Evolutionary conservation across 192 early-diverging fungal species (phyloP), one percentile per base, ranked within the genome.

Genomic region (Coemansia sp.): DNA sequence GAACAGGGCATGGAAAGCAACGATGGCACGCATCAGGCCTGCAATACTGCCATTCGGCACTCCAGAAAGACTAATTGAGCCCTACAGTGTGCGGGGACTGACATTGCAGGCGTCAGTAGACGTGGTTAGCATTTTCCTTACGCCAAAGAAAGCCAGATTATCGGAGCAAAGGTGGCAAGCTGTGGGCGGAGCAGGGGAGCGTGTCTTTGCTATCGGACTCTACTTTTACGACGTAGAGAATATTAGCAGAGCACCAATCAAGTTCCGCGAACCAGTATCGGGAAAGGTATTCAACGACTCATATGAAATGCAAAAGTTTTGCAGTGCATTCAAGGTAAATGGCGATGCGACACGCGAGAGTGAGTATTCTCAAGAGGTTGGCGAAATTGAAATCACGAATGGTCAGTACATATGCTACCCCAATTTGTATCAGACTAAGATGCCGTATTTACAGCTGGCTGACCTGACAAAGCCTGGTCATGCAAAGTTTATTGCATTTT

Each of bases 151-250:
- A 13, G 82, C 89, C 0, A 63, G 29, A 3, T 86, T 86, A 61
- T 54, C 69, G 12, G 89, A 88, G 18, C 68, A 68, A 18, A 64
- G 47, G 3, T 94, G 92, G 93, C 90, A 92, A 43, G 76, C 91
- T 6, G 91, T 92, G 55, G 92, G 87, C 3, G 90, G 88, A 79
- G 74, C 77, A 1, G 83, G 88, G 71, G 93, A 94, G 72, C 73
- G 81, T 49, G 91, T 94, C 31, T 79, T 90, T 6, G 91, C 93
- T 0, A 87, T 90, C 0, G 93, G 91, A 9, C 83, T 92, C 46
- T 88, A 89, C 68, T 93, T 92, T 76, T 92, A 92, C 70, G 84
- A 86, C 52, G 70, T 88, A 0, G 86, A 88, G 10, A 92, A 94
- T 82, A 88, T 93, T 54, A 87, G 1, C 36, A 42, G n/a, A 2